Base-by-base conservation (phyloP, 2,329 filamentous ascomycete genomes). In the Diaporthe longicolla region DNA sequence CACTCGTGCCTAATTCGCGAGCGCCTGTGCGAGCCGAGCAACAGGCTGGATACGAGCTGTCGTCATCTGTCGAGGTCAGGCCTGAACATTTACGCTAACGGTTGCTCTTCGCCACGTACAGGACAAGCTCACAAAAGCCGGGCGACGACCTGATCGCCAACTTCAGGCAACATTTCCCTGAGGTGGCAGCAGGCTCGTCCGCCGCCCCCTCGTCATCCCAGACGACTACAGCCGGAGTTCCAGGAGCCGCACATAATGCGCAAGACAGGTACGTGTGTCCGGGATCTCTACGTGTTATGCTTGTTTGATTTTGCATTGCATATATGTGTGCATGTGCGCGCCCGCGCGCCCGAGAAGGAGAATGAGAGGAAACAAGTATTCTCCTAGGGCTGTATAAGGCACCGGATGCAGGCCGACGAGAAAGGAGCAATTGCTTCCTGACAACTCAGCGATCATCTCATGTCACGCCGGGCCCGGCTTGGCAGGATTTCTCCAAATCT, bases 111-210 rank as follows among this genome's bases (percentile, higher is more conserved):
- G 66, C 43, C 40, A 24, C 40, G 24, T 54, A 73, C 78, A 94
- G 93, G 85, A 94, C 90, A 80, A 95, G 90, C 83, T 92, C 93
- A 72, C 94, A 95, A 83, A 97, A 97, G 86, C 95, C 95, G 72
- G 92, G 91, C 82, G 93, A 95, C 81, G 94, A 95, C 79, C 89
- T 98, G 81, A 92, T 97, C 82, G 92, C 92, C 84, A 92, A 91
- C 82, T 98, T 98, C 85, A 94, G 94, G 82, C 91, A 94, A 80
- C 92, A 91, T 78, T 98, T 97, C 80, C 93, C 94, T 61, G 91
- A 95, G 79, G 87, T 89, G 70, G 86, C 88, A 74, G 86, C 86
- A 78, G 82, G 88, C 70, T 81, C 85, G 73, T 79, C 87, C 71
- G 83, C 88, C 79, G 79, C 85, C 78, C 79, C 82, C 78, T 80